Conservation (phyloP, 495 filamentous ascomycete genomes). For the Terfezia boudieri region DNA sequence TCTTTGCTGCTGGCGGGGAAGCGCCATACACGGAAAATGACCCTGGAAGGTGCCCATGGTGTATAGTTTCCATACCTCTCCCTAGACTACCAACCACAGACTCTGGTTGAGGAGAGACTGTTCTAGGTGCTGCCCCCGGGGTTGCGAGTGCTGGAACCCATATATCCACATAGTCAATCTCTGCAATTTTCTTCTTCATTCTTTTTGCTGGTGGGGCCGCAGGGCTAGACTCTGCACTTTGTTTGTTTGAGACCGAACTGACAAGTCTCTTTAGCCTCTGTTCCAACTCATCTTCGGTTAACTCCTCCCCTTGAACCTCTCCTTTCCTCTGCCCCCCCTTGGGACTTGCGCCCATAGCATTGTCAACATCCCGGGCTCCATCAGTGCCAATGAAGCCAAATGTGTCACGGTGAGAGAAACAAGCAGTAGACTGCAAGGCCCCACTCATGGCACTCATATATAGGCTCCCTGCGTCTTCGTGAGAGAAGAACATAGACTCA, state of each 20-base stretch:
- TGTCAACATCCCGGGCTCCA: constrained; percentile 3
- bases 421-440: constrained; percentile 1
- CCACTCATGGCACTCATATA: constrained; percentile 61
- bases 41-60: constrained; percentile 41
- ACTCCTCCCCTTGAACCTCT: constrained; percentile 10
- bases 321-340: constrained; percentile 5
- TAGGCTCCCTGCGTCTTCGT: constrained; percentile 88
- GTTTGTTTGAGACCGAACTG: background rate
- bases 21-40: constrained; percentile 12
- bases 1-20: constrained; percentile 1
- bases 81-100: constrained; percentile 10
- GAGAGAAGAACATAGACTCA: constrained; percentile 61
- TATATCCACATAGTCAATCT: constrained; percentile 16
- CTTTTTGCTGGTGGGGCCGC: background rate
- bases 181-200: constrained; percentile 20
- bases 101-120: background rate
- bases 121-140: background rate
- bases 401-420: constrained; percentile 29
- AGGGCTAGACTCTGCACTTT: background rate
- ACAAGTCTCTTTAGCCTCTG: constrained; percentile 6
- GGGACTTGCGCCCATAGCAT: background rate
- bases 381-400: background rate
- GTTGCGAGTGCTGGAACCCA: constrained; percentile 15
- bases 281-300: constrained; percentile 17
- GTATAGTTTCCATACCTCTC: constrained; percentile 6